Base-by-base conservation (phyloP, 768 basidiomycete species). In the Naganishia friedmannii region DNA sequence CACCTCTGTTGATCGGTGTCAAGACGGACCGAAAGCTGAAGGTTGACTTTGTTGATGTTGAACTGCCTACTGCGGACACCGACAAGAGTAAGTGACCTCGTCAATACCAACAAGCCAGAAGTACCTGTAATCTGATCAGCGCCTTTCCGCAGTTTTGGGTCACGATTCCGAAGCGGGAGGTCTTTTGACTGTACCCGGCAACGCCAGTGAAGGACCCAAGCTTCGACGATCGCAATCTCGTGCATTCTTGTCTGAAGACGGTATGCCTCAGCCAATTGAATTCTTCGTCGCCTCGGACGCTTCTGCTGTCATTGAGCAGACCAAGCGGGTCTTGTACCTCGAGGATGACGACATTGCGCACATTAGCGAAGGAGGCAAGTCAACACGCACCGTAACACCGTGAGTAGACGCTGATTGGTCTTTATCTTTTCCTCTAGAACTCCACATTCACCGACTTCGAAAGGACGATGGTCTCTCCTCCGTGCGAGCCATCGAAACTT, bases 1-100 rank as follows among this genome's bases (percentile, higher is more conserved):
- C 95, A 17, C 96, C 96, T 32, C 87, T 99, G 34, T 83, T 98
- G 69, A 88, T 99, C 77, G 96, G 96, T 84, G 95, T 99, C 79
- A 98, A 98, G 88, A 98, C 96, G 21, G 95, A 99, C 81, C 94
- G 96, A 86, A 98, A 98, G 83, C 87, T 99, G 77, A 99, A 99
- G 85, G 95, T 98, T 46, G 96, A 99, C 84, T 98, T 99, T 75
- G 95, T 99, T 56, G 96, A 98, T 82, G 96, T 99, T 68, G 94
- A 98, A 81, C 88, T 98, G 76, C 88, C 90, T 39, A 88, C 88
- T 48, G 86, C 29, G 15, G 71, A 72, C 9, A 34, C 67, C 26
- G 67, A 71, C 45, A 71, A 71, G 66, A 55, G 70, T 71, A 32
- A 60, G 70, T 70, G 15, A 39, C 2, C 9, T 29, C 6, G 60